These are phyloP conservation scores for Vigna unguiculata DNA, from an alignment of 306 rosid species.

Conservation along the genomic window DNA sequence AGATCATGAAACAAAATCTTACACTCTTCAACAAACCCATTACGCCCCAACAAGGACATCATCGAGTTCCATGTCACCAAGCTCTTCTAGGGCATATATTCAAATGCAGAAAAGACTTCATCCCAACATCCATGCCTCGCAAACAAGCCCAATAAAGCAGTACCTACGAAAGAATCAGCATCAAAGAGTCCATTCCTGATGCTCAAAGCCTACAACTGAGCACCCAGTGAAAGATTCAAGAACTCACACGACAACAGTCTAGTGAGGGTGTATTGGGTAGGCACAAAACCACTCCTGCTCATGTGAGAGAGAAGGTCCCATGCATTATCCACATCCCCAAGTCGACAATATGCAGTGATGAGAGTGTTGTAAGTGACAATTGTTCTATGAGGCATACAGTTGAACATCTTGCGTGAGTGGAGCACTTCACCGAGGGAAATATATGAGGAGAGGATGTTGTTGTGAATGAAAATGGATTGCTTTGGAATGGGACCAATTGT, in stretches of 20 bases:
- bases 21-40: conserved; percentile 61
- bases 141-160: conserved; percentile 70
- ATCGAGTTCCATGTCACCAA: conserved; percentile 83
- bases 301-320: conserved; percentile 60
- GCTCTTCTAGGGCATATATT: conserved; percentile 67
- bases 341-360: conserved; percentile 54
- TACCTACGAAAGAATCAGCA: conserved; percentile 73
- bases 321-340: conserved; percentile 49
- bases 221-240: conserved; percentile 55
- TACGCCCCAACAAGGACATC: conserved; percentile 60
- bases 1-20: conserved; percentile 63
- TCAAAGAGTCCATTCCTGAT: conserved; percentile 63
- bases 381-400: conserved; percentile 36
- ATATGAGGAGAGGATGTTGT: conserved; percentile 51
- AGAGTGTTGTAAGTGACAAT: conserved; percentile 68
- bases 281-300: conserved; percentile 58
- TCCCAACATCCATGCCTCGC: conserved; percentile 62
- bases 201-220: conserved; percentile 62
- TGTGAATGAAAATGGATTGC: conserved; percentile 57
- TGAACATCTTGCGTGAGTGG: conserved; percentile 49
- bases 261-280: conserved; percentile 60
- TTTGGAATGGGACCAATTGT: conserved; percentile 56
- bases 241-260: conserved; percentile 59
- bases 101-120: conserved; percentile 63
- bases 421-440: conserved; percentile 38